These are phyloP conservation scores for Trichophyton verrucosum DNA, from an alignment of 2,329 filamentous ascomycete genomes.

Conservation along the genomic window DNA sequence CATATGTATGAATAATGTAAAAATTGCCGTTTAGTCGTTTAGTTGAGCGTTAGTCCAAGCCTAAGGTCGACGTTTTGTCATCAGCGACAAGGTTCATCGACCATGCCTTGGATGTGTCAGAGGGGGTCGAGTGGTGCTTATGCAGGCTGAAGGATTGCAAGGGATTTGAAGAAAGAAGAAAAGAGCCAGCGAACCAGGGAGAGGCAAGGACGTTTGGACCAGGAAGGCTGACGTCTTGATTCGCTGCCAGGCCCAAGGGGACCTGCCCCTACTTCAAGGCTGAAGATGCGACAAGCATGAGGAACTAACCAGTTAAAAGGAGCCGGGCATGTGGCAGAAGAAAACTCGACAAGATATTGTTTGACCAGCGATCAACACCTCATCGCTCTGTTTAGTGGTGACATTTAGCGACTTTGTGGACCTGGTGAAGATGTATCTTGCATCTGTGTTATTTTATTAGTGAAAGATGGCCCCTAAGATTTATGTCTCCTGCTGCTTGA, in stretches of 20 bases:
- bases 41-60: too few species aligned
- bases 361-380: too few species aligned
- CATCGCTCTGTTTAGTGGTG: neutral
- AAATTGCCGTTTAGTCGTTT: too few species aligned
- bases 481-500: too few species aligned
- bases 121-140: neutral
- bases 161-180: neutral
- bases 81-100: neutral
- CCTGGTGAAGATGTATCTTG: neutral
- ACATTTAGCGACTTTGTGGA: neutral
- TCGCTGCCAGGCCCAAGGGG: neutral
- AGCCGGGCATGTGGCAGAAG: neutral
- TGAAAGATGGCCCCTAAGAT: too few species aligned
- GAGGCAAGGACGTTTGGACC: neutral
- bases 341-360: neutral
- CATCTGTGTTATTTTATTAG: too few species aligned
- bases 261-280: neutral
- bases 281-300: neutral
- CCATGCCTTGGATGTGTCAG: neutral
- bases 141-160: neutral
- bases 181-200: neutral
- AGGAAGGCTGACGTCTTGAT: neutral
- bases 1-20: too few species aligned
- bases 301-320: neutral
- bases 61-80: neutral